A percentile compares a stretch with the other conserved stretches of the same genome.
These are phyloP conservation scores for Ophiostoma triangulosporum DNA, from an alignment of 2,329 filamentous ascomycete genomes.

Conservation along the genomic window DNA sequence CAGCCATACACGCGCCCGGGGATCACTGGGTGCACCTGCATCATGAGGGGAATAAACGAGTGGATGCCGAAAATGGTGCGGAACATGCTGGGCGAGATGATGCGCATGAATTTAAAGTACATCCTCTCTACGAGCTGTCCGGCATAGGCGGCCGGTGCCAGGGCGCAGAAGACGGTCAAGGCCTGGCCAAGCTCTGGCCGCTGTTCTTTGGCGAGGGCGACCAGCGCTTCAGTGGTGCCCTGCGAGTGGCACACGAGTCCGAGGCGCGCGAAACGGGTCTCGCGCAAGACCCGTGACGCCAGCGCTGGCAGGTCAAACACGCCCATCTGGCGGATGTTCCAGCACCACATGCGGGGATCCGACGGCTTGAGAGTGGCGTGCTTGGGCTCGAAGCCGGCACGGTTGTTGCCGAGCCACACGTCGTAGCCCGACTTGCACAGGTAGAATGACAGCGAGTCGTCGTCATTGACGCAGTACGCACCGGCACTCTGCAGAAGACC, in stretches of 20 bases:
- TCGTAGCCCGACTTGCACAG: slow-evolving; percentile 87
- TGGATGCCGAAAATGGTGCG: slow-evolving; percentile 80
- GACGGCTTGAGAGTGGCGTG: slow-evolving; percentile 56
- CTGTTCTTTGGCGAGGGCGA: slow-evolving; percentile 81
- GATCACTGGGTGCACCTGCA: slow-evolving; percentile 60
- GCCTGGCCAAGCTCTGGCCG: slow-evolving; percentile 70
- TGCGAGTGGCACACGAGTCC: slow-evolving; percentile 81
- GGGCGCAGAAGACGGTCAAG: slow-evolving; percentile 78
- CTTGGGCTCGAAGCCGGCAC: slow-evolving; percentile 70
- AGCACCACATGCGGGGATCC: slow-evolving; percentile 90
- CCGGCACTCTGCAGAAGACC: slow-evolving; percentile 79
- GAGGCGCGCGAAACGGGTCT: slow-evolving; percentile 73
- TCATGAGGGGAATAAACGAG: slow-evolving; percentile 88
- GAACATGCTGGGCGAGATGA: slow-evolving; percentile 65
- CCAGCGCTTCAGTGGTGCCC: slow-evolving; percentile 77
- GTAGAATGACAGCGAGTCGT: slow-evolving; percentile 80
- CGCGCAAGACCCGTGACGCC: slow-evolving; percentile 61
- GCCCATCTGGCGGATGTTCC: slow-evolving; percentile 93
- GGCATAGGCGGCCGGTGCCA: slow-evolving; percentile 83
- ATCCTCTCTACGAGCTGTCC: slow-evolving; percentile 74
- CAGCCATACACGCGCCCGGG: slow-evolving; percentile 59
- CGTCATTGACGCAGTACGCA: slow-evolving; percentile 81
- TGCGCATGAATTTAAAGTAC: slow-evolving; percentile 83
- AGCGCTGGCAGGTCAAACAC: slow-evolving; percentile 77
- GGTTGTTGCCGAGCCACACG: slow-evolving; percentile 90